phyloP scores from a whole-genome alignment of 148 eudicot genomes.

The Cornus florida region DNA sequence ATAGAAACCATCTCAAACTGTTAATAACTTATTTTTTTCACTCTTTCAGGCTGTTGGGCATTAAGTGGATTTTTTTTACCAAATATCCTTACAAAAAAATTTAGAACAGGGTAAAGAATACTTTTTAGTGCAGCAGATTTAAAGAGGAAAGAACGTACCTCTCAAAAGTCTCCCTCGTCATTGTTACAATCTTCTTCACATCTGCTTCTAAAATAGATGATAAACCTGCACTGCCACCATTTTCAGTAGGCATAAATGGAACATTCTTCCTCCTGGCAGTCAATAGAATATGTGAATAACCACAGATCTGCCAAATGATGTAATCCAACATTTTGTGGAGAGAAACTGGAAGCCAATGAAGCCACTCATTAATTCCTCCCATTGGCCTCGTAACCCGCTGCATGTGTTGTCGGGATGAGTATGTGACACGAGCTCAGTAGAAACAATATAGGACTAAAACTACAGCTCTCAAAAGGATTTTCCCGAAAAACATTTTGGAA shows the following conservation, averaged over 20 bases:
- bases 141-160: conserved; percentile 44
- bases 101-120: neutral
- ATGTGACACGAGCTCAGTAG: neutral
- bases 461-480: neutral
- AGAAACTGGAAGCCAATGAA: conserved; percentile 95
- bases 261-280: conserved; percentile 45
- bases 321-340: conserved; percentile 65
- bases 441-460: conserved; percentile 7
- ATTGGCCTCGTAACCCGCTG: conserved; percentile 94
- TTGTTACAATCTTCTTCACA: conserved; percentile 69
- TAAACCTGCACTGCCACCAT: conserved; percentile 62
- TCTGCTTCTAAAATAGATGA: conserved; percentile 87
- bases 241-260: conserved; percentile 37
- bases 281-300: conserved; percentile 55
- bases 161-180: conserved; percentile 84
- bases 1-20: neutral
- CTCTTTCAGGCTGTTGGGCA: neutral
- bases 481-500: neutral
- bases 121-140: neutral
- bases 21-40: no score
- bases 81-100: neutral
- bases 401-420: conserved; percentile 7
- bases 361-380: conserved; percentile 94
- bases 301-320: conserved; percentile 56
- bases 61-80: no score